Evolutionary conservation across 768 basidiomycete genomes (phyloP).

Genomic region (Dioszegia hungarica): DNA sequence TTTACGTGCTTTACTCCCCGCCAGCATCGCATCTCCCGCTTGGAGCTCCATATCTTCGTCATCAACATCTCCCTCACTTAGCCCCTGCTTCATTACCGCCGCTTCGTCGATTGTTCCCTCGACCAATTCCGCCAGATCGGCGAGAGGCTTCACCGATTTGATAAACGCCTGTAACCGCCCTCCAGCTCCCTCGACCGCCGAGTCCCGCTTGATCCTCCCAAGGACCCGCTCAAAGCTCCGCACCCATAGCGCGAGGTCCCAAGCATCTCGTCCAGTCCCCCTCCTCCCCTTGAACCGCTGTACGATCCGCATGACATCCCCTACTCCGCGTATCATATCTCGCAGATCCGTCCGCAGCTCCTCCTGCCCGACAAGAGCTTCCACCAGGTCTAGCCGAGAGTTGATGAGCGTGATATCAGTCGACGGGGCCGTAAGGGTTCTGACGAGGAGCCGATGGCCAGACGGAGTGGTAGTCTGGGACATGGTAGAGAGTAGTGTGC

Average conservation of each 20-base stretch:
- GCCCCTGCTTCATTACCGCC: slow-evolving; percentile 14
- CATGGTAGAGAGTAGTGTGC: slow-evolving; percentile 45
- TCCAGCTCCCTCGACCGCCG: background rate
- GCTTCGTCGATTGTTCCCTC: slow-evolving; percentile 36
- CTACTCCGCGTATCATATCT: slow-evolving; percentile 23
- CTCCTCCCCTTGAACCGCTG: slow-evolving; percentile 36
- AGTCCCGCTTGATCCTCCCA: background rate
- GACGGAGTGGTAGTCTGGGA: slow-evolving; percentile 37
- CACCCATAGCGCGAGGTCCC: slow-evolving; percentile 38
- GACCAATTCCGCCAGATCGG: slow-evolving; percentile 21
- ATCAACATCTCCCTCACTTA: slow-evolving; percentile 3
- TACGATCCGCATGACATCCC: slow-evolving; percentile 41
- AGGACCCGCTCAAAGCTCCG: slow-evolving; percentile 20
- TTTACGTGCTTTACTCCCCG: slow-evolving; percentile 1
- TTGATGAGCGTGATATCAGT: slow-evolving; percentile 32
- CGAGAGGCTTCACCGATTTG: slow-evolving; percentile 11
- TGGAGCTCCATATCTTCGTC: slow-evolving; percentile 15
- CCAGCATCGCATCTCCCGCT: slow-evolving; percentile 13
- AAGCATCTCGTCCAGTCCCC: slow-evolving; percentile 38
- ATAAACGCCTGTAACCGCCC: slow-evolving; percentile 16
- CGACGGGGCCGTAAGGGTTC: slow-evolving; percentile 41
- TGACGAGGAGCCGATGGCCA: slow-evolving; percentile 42
- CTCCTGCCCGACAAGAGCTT: slow-evolving; percentile 32
- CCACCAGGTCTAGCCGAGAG: slow-evolving; percentile 35
- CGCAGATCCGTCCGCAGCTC: slow-evolving; percentile 38